Base-by-base conservation (phyloP, 1,284 basidiomycete species). In the Cystobasidium sp. region DNA sequence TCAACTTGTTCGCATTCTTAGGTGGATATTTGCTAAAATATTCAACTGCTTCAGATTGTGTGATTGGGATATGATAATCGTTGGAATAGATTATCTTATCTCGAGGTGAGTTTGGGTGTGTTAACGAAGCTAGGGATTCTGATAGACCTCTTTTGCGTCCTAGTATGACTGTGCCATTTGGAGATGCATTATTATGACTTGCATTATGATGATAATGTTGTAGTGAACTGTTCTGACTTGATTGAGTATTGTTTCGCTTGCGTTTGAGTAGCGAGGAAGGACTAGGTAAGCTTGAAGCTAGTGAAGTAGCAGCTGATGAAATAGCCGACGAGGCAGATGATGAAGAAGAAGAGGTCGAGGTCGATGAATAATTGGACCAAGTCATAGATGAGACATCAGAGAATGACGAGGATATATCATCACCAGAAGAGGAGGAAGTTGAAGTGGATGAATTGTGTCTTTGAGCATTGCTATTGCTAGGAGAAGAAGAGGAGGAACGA, bases 51-150 rank as follows among this genome's bases (percentile, higher is more conserved):
- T 73, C 70, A 22, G 62, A 24, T 43, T 43, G 37, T 51, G 12
- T 41, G 18, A 73, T n/a, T 20, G 62, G 39, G 3, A 73, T n/a
- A 24, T 62, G 59, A 59, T 65, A 73, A 53, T 73, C 70, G 46
- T 73, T 73, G 8, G 62, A 65, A 59, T 73, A 73, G 41, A 73
- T 44, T 18, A 65, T 18, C 31, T 71, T 52, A 39, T 71, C 69
- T 41, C 39, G 47, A 31, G 9, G 46, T 58, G 18, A 14, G 31
- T 49, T 16, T n/a, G 10, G 5, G 14, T 24, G 47, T 53, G 56
- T 20, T 39, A 71, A 51, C 12, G 47, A 47, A 20, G 59, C 61
- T 18, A 63, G 9, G 44, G 69, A 59, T 43, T 62, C 47, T 46
- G 69, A 66, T n/a, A 66, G 16, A 31, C 43, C 51, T 51, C 69